Evolutionary conservation across 2,329 filamentous ascomycete species (phyloP), one percentile per base, ranked within the genome.

Genomic region (Bertia moriformis): DNA sequence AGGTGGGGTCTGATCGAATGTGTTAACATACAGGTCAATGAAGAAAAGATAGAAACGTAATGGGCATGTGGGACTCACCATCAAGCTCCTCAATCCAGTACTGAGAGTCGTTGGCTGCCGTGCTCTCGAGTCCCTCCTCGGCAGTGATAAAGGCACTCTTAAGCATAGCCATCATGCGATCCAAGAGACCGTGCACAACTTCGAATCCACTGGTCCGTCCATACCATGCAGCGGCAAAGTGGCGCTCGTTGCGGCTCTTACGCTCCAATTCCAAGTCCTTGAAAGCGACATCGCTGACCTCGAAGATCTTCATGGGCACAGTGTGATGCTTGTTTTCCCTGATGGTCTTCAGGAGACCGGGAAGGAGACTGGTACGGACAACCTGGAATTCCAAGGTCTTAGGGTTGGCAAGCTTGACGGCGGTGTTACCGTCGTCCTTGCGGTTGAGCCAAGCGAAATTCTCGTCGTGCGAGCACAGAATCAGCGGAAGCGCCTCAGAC

Each of bases 31-130:
- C n/a, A n/a, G n/a, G n/a, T 40, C 37, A 43, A 38, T 10, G 33
- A 38, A 33, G 17, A 10, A n/a, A 27, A 13, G 24, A 14, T 15
- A 2, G 18, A 18, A 14, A 24, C 38, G 39, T 29, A 30, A 38
- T 13, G 32, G 29, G 40, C 41, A 55, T 67, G 49, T 58, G 76
- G 73, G 7, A 10, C 32, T 35, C 17, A 35, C 32, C 85, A 49
- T 93, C 74, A 44, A 93, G 74, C 61, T 93, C 86, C 61, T 94
- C 80, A 49, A 96, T 91, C 83, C 85, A 96, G 65, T 98, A 98
- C 45, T 71, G 62, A 47, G 70, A 70, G 45, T 71, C 65, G 40
- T 69, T 46, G 42, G 59, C 63, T 56, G 69, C 66, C 24, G 60
- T 59, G 38, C 60, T 49, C 22, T 53, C 44, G 19, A 83, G 58